These are phyloP conservation scores for Chalciporus sp. DNA, from an alignment of 1,284 basidiomycete species.

Conservation along the genomic window DNA sequence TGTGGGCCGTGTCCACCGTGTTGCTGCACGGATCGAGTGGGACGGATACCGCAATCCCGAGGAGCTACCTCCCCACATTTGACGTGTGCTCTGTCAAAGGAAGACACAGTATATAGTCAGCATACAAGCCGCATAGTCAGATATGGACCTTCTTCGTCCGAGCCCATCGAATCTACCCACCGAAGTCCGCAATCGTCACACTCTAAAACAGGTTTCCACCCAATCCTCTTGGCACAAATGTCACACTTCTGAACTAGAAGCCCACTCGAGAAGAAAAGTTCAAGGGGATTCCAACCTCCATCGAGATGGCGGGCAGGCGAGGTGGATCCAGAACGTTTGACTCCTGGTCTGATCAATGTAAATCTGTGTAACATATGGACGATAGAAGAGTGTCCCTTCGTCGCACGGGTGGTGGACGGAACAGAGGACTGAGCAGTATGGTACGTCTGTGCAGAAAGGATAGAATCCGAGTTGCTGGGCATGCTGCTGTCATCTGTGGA, in stretches of 20 bases:
- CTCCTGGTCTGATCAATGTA: slow-evolving; percentile 78
- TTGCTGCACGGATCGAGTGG: slow-evolving; percentile 38
- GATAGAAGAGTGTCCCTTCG: slow-evolving; percentile 72
- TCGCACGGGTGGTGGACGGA: slow-evolving; percentile 63
- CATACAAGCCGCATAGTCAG: slow-evolving; percentile 16
- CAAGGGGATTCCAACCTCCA: slow-evolving; percentile 71
- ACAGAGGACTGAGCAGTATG: slow-evolving; percentile 62
- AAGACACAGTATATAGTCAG: slow-evolving; percentile 12
- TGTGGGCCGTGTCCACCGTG: slow-evolving; percentile 28
- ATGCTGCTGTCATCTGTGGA: slow-evolving; percentile 32
- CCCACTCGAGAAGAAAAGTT: slow-evolving; percentile 73
- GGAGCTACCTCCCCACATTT: slow-evolving; percentile 84
- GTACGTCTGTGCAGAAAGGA: slow-evolving; percentile 66
- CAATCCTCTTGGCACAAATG: slow-evolving; percentile 78
- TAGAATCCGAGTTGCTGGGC: slow-evolving; percentile 41
- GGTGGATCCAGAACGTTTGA: slow-evolving; percentile 45
- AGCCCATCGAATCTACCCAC: slow-evolving; percentile 18
- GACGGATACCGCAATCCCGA: slow-evolving; percentile 68
- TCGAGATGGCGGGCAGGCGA: slow-evolving; percentile 37
- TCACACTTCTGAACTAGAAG: slow-evolving; percentile 77
- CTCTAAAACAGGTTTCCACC: slow-evolving; percentile 82
- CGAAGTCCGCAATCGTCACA: slow-evolving; percentile 78
- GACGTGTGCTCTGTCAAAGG: slow-evolving; percentile 63
- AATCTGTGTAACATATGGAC: slow-evolving; percentile 77
- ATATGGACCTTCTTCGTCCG: slow-evolving; percentile 17